A percentile compares a stretch with the other conserved stretches of the same genome.
phyloP scores from a whole-genome alignment of 2,329 filamentous ascomycete genomes.

The Claviceps africana region DNA sequence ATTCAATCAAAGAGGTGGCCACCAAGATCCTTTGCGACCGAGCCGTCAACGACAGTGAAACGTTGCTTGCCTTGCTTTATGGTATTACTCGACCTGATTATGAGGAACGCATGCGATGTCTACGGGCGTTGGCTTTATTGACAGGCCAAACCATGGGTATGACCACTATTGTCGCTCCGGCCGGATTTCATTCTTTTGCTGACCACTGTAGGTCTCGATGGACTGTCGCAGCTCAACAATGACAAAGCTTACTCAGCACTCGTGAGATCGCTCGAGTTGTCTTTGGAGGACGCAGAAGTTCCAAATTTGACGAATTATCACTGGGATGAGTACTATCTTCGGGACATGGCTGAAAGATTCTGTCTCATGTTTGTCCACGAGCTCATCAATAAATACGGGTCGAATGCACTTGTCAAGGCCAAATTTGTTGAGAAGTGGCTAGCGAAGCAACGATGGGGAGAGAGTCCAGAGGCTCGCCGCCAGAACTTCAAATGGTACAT shows the following conservation, averaged over 20 bases:
- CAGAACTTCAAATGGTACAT: slow-evolving; percentile 40
- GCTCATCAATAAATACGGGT: slow-evolving; percentile 45
- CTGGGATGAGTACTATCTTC: slow-evolving; percentile 49
- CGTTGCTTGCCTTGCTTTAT: slow-evolving; percentile 37
- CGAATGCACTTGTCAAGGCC: slow-evolving; percentile 44
- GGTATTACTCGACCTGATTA: slow-evolving; percentile 46
- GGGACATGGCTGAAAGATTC: slow-evolving; percentile 46
- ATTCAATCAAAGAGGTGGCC: slow-evolving; percentile 56
- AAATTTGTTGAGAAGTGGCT: slow-evolving; percentile 61
- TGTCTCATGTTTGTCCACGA: slow-evolving; percentile 44
- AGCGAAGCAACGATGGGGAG: slow-evolving; percentile 57
- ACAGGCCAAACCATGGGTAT: slow-evolving; percentile 26
- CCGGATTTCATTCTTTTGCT: slow-evolving; percentile 1
- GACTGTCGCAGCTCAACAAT: slow-evolving; percentile 34
- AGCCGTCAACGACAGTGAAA: slow-evolving; percentile 42
- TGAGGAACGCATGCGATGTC: slow-evolving; percentile 41
- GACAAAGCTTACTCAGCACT: slow-evolving; percentile 40
- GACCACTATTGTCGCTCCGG: not conserved
- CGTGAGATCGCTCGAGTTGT: slow-evolving; percentile 45
- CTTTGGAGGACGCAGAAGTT: slow-evolving; percentile 34
- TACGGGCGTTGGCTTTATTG: slow-evolving; percentile 42
- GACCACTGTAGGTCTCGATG: slow-evolving; percentile 17
- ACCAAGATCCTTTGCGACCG: slow-evolving; percentile 43
- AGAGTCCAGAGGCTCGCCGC: slow-evolving; percentile 34
- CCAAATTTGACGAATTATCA: slow-evolving; percentile 38